These are phyloP conservation scores for Cladobotryum protrusum DNA, from an alignment of 2,329 filamentous ascomycete species.

Conservation along the genomic window DNA sequence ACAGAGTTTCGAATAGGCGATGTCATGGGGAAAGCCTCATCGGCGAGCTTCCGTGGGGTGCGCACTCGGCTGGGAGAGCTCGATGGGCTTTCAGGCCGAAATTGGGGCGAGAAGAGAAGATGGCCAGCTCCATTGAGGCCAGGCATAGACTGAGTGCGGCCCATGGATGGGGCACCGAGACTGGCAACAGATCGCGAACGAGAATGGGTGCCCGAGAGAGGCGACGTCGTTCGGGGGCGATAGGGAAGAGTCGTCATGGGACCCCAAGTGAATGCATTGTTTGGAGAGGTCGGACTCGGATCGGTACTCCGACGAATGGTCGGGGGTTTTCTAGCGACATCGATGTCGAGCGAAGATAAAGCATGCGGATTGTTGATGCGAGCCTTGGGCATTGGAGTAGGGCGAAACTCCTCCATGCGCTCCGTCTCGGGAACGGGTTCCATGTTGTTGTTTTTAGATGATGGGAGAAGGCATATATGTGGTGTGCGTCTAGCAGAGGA, in stretches of 20 bases:
- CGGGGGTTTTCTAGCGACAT: conserved; percentile 44
- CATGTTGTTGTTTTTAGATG: conserved; percentile 39
- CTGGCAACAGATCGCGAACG: conserved; percentile 54
- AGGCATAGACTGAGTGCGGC: conserved; percentile 58
- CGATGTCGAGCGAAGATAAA: conserved; percentile 35
- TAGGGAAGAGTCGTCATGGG: conserved; percentile 43
- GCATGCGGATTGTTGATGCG: conserved; percentile 39
- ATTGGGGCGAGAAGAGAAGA: conserved; percentile 47
- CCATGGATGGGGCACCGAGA: conserved; percentile 48
- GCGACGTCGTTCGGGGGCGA: conserved; percentile 57
- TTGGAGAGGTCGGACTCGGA: conserved; percentile 47
- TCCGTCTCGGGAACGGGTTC: conserved; percentile 64
- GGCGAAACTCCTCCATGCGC: conserved; percentile 59
- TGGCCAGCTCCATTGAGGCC: conserved; percentile 55
- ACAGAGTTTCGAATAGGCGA: conserved; percentile 50
- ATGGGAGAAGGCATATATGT: conserved; percentile 1
- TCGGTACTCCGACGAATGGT: conserved; percentile 54
- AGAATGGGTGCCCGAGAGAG: conserved; percentile 50
- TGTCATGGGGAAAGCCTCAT: conserved; percentile 53
- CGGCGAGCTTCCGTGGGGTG: conserved; percentile 49
- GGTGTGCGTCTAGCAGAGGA: too few species aligned
- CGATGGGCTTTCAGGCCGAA: conserved; percentile 49
- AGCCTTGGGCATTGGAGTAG: conserved; percentile 50
- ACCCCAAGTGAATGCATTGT: conserved; percentile 40
- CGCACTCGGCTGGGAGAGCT: conserved; percentile 48